Percentiles rank a stretch among this genome's conserved stretches.
Evolutionary conservation across 805 yeast genomes (phyloP).

Genomic region (Cyberlindnera maritima): DNA sequence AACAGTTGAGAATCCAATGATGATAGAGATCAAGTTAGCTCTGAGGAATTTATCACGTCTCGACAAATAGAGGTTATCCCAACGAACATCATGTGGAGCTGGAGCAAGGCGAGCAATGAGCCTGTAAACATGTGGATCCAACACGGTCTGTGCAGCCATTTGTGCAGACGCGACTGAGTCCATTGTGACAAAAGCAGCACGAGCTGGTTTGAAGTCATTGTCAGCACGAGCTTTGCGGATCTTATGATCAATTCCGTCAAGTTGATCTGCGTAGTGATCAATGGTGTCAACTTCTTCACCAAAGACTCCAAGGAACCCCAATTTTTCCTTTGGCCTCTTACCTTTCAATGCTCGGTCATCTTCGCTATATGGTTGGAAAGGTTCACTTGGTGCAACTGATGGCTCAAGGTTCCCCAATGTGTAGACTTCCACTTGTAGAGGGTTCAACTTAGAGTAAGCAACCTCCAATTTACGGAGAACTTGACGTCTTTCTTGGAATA

Average conservation of each 20-base stretch:
- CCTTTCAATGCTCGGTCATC: constrained; percentile 1
- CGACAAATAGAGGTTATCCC: constrained; percentile 85
- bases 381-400: constrained; percentile 22
- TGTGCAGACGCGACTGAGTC: constrained; percentile 94
- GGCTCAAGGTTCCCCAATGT: constrained; percentile 28
- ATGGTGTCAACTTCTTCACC: constrained; percentile 82
- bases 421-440: constrained; percentile 24
- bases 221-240: constrained; percentile 45
- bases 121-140: constrained; percentile 85
- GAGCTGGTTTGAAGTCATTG: constrained; percentile 63
- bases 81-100: constrained; percentile 91
- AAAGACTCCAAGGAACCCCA: constrained; percentile 44
- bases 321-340: constrained; percentile 46
- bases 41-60: constrained; percentile 66
- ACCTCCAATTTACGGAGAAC: constrained; percentile 62
- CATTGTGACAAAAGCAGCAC: constrained; percentile 93
- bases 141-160: constrained; percentile 91
- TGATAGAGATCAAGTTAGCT: constrained; percentile 35
- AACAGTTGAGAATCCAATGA: constrained; percentile 53
- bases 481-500: constrained; percentile 56
- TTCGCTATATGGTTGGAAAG: constrained; percentile 3
- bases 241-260: constrained; percentile 67
- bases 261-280: constrained; percentile 62
- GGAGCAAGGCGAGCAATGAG: constrained; percentile 87
- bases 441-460: constrained; percentile 30